A percentile compares a stretch with the other conserved stretches of the same genome.
These are phyloP conservation scores for Rhytidhysteron rufulum DNA, from an alignment of 2,329 filamentous ascomycete genomes.

Conservation along the genomic window DNA sequence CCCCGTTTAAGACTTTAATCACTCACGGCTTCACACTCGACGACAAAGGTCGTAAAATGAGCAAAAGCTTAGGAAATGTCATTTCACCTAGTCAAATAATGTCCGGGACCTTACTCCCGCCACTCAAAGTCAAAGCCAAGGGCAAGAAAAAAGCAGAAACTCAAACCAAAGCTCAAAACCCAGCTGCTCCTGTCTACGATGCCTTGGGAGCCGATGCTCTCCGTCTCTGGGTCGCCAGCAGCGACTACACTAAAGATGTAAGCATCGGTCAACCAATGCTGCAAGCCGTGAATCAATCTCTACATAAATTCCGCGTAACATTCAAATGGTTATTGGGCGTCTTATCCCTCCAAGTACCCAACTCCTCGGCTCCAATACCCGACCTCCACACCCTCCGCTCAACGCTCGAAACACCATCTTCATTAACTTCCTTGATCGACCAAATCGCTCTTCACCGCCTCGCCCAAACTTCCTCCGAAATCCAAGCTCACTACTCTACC, in stretches of 20 bases:
- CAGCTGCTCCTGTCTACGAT: constrained; percentile 50
- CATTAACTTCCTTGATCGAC: constrained; percentile 23
- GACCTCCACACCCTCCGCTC: constrained; percentile 18
- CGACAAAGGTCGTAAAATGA: constrained; percentile 92
- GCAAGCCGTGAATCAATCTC: constrained; percentile 67
- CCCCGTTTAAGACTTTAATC: constrained; percentile 85
- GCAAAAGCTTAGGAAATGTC: constrained; percentile 90
- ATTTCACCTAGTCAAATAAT: constrained; percentile 80
- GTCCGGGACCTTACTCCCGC: constrained; percentile 72
- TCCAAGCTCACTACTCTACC: constrained; percentile 61
- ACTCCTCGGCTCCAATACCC: constrained; percentile 23
- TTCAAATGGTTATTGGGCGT: constrained; percentile 84
- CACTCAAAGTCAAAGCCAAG: constrained; percentile 58
- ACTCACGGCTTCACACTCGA: constrained; percentile 96
- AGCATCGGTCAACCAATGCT: constrained; percentile 75
- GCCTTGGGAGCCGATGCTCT: constrained; percentile 81
- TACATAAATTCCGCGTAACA: constrained; percentile 85
- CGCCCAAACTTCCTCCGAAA: constrained; percentile 59
- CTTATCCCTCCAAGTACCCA: constrained; percentile 41
- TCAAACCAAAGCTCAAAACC: constrained; percentile 29
- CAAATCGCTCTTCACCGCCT: constrained; percentile 76
- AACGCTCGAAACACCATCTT: constrained; percentile 6
- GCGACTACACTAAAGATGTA: constrained; percentile 87
- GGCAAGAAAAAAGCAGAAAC: constrained; percentile 41
- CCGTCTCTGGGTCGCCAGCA: constrained; percentile 85